Base-by-base conservation (phyloP, 352 stramenopile genomes). In the Thalassiosira mediterranea region DNA sequence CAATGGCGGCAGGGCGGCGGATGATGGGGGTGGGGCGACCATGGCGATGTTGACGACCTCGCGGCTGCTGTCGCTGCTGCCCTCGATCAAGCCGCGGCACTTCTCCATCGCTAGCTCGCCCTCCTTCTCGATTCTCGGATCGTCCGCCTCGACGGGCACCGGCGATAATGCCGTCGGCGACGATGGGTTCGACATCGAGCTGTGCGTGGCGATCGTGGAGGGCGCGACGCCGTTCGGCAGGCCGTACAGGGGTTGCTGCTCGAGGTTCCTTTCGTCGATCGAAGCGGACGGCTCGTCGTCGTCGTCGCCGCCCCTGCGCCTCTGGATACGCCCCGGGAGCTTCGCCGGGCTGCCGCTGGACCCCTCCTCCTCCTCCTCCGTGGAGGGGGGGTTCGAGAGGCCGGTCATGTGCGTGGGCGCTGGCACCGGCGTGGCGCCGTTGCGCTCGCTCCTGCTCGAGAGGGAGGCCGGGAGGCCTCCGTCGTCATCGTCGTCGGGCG, bases 41-140 rank as follows among this genome's bases (percentile, higher is more conserved):
- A 38, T 40, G 42, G 47, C 29, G 44, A 54, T 48, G 31, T 40
- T 90, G 28, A 88, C 82, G 38, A 19, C 90, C 10, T 68, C 78
- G 26, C 57, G 71, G 40, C 49, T 93, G 7, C 63, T 93, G 19
- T 42, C 40, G 2, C 46, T 91, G 15, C 49, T 93, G 7, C 81
- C 76, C 21, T 83, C 83, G 0, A 87, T 93, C 51, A 53, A 68
- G 15, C 80, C 84, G 10, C 52, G 87, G 38, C 77, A 93, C 48
- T 93, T 90, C 67, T 89, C 76, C 25, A 93, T 93, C 68, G 84
- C 87, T 3, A 91, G 84, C 61, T 71, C 84, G 37, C 83, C 84
- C 8, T 84, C 82, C 4, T 69, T 48, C 31, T 31, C 56, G 40
- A 62, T 47, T n/a, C 19, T 61, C 15, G 25, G 58, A 62, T 49